Evolutionary conservation across 2,329 filamentous ascomycete genomes (phyloP), one percentile per base, ranked within the genome.

Genomic region (Penicillium brevicompactum): DNA sequence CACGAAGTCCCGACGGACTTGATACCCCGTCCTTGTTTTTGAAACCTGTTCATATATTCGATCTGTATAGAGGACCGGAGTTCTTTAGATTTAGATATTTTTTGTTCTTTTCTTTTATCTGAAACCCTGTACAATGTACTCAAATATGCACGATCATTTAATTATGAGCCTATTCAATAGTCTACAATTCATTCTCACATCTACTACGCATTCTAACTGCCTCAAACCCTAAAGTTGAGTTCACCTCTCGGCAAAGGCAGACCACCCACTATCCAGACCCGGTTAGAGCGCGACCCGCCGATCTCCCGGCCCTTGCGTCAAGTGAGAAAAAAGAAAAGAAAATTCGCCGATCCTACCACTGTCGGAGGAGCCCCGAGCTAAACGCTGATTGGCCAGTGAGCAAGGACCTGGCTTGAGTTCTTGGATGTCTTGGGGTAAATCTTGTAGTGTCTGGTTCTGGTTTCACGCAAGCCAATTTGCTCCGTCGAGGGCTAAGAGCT

Each of bases 291-390:
- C 11, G 51, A 27, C 47, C 46, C 49, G 58, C 54, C 37, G 61
- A 64, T 64, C 61, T 64, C 61, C 60, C 61, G 61, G 24, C 51
- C 37, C 50, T 63, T 64, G 56, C 61, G 56, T 62, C 49, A 53
- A 53, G 18, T 18, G 18, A 18, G 46, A 40, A 37, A 50, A 37
- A 53, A 53, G 24, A 27, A 27, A 27, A 44, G 32, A 37, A 50
- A 37, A n/a, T 37, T 13, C 24, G 60, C 38, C 46, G 56, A 62
- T 64, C 56, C 37, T 51, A 31, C 46, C 47, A 24, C 44, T 44
- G 32, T 55, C 16, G 22, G 53, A 47, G 5, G n/a, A 32, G 5
- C 31, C 24, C 32, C 24, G 18, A 40, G 49, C 10, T 21, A 16
- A 27, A 34, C 40, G 30, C 9, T 10, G 44, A 51, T 55, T 37